A percentile compares a stretch with the other conserved stretches of the same genome.
Conservation (phyloP, 1,284 basidiomycete genomes). For the Macrocystidia cucumis region DNA sequence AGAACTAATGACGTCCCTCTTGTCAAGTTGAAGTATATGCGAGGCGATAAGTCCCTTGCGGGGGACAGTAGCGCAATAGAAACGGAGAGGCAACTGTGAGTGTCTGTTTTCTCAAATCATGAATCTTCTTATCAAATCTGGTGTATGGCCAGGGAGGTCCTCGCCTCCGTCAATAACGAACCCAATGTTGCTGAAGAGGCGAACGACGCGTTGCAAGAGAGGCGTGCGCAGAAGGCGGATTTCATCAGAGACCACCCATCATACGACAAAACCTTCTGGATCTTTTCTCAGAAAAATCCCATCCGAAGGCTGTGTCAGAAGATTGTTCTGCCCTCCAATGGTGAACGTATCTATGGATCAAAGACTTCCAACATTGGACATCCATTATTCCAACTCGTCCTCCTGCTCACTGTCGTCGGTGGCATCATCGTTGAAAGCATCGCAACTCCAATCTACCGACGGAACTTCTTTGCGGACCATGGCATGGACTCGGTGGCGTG, state of each 20-base stretch:
- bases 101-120: constrained; percentile 7
- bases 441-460: constrained; percentile 85
- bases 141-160: constrained; percentile 44
- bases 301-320: constrained; percentile 80
- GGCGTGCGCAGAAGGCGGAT: constrained; percentile 76
- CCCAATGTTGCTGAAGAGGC: constrained; percentile 39
- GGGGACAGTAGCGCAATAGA: constrained; percentile 46
- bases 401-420: constrained; percentile 76
- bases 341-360: constrained; percentile 78
- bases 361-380: constrained; percentile 62
- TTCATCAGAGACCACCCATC: constrained; percentile 88
- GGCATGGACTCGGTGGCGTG: constrained; percentile 68
- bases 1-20: constrained; percentile 55
- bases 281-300: constrained; percentile 79
- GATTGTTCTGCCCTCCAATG: constrained; percentile 77
- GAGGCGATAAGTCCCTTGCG: constrained; percentile 33
- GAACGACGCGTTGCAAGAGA: constrained; percentile 63
- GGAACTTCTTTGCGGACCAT: constrained; percentile 58
- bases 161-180: constrained; percentile 54
- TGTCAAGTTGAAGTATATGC: constrained; percentile 39
- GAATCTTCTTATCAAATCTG: constrained; percentile 5
- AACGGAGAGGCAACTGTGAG: constrained; percentile 66
- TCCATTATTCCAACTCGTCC: constrained; percentile 67
- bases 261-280: constrained; percentile 88
- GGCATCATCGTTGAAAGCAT: constrained; percentile 82